Percentiles rank a stretch among this genome's conserved stretches.
Conservation (phyloP, 2,329 filamentous ascomycete species). For the Corynespora cassiicola region DNA sequence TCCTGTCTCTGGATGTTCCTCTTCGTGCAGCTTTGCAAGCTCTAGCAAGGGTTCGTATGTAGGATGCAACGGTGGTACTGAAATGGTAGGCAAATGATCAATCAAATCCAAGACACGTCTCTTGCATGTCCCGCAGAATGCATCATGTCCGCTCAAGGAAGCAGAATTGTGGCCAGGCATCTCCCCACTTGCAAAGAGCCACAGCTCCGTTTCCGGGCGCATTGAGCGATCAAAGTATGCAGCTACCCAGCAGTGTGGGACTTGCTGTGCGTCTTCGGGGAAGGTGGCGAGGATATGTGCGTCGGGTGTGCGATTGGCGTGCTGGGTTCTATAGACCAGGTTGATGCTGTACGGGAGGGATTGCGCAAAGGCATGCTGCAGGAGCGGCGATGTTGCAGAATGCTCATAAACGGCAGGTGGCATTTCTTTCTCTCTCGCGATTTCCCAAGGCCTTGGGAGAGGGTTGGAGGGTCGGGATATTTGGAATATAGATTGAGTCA, state of each 20-base stretch:
- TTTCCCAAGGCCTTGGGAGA: slow-evolving; percentile 64
- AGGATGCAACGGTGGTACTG: slow-evolving; percentile 31
- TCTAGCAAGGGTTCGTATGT: slow-evolving; percentile 31
- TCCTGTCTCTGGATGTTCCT: slow-evolving; percentile 29
- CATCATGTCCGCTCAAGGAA: slow-evolving; percentile 1
- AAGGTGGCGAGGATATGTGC: slow-evolving; percentile 46
- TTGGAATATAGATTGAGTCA: no score
- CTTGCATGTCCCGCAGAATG: slow-evolving; percentile 34
- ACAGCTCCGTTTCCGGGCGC: slow-evolving; percentile 69
- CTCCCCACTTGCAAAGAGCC: slow-evolving; percentile 59
- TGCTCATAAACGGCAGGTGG: slow-evolving; percentile 25
- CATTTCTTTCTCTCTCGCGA: no score
- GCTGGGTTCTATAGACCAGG: slow-evolving; percentile 69
- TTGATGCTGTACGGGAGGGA: slow-evolving; percentile 66
- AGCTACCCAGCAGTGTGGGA: slow-evolving; percentile 57
- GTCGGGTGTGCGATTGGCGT: slow-evolving; percentile 52
- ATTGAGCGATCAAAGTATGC: slow-evolving; percentile 68
- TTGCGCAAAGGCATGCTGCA: slow-evolving; percentile 57
- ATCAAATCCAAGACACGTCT: slow-evolving; percentile 36
- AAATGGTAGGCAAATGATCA: slow-evolving; percentile 33
- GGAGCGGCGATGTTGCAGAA: slow-evolving; percentile 51
- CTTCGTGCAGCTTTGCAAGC: slow-evolving; percentile 35
- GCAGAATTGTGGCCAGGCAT: slow-evolving; percentile 20
- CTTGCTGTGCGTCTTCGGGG: slow-evolving; percentile 28
- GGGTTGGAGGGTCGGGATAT: slow-evolving; percentile 78